Evolutionary conservation across 192 early-diverging fungal genomes (phyloP).

Genomic region (Backusella morwellensis): DNA sequence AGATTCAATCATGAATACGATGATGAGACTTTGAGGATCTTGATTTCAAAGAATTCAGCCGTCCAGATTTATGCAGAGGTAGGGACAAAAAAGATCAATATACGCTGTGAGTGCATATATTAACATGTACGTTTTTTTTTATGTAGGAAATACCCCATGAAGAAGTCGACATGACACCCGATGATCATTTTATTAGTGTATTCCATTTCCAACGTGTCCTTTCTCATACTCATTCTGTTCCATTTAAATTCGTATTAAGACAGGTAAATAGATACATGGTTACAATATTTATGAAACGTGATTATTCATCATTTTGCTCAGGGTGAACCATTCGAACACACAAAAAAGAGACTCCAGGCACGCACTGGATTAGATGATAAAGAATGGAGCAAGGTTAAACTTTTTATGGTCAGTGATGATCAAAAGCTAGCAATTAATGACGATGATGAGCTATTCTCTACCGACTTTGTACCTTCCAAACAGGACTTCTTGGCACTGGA

Average conservation of each 20-base stretch:
- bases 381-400: slow-evolving; percentile 73
- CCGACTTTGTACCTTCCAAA: slow-evolving; percentile 16
- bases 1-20: slow-evolving; percentile 47
- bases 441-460: slow-evolving; percentile 30
- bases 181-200: slow-evolving; percentile 56
- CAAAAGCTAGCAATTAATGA: not conserved
- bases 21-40: slow-evolving; percentile 42
- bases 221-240: slow-evolving; percentile 69
- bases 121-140: not conserved
- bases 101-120: not conserved
- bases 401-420: slow-evolving; percentile 41
- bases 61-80: slow-evolving; percentile 60
- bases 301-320: slow-evolving; percentile 7
- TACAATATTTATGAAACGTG: too few relatives aligned
- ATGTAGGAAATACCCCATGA: slow-evolving; percentile 47
- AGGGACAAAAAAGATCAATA: not conserved
- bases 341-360: slow-evolving; percentile 69
- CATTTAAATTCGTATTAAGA: slow-evolving; percentile 75
- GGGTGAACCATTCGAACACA: slow-evolving; percentile 68
- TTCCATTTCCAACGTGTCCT: slow-evolving; percentile 80
- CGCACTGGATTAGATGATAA: slow-evolving; percentile 78
- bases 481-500: slow-evolving; percentile 49
- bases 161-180: slow-evolving; percentile 30
- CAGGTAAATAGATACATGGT: slow-evolving; percentile 20
- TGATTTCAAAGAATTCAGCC: slow-evolving; percentile 33